A percentile compares a stretch with the other conserved stretches of the same genome.
phyloP scores from a whole-genome alignment of 345 rosid species.

The Barbarea vulgaris region DNA sequence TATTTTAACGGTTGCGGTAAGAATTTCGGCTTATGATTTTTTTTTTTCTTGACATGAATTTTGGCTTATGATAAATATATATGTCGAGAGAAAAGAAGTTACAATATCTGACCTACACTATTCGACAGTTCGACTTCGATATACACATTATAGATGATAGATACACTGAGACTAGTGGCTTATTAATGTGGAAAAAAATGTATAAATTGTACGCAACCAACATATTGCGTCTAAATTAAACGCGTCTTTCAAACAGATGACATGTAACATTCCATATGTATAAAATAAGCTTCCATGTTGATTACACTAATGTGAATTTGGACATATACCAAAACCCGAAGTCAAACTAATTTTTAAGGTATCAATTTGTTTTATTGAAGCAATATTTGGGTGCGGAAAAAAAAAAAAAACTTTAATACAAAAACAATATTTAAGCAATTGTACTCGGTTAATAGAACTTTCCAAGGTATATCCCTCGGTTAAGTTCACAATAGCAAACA shows the following conservation, averaged over 20 bases:
- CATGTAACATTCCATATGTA: constrained; percentile 27
- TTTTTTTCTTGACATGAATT: no score
- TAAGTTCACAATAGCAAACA: constrained; percentile 25
- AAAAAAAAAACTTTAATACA: no score
- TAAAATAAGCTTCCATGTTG: constrained; percentile 19
- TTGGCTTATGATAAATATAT: background rate
- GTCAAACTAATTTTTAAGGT: constrained; percentile 22
- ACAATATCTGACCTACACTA: background rate
- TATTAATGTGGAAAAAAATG: background rate
- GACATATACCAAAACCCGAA: background rate
- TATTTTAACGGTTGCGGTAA: background rate
- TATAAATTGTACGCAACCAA: background rate
- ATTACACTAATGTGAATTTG: constrained; percentile 8
- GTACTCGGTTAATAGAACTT: background rate
- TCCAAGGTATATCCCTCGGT: constrained; percentile 14
- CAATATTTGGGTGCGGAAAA: no score
- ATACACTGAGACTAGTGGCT: background rate
- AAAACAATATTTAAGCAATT: background rate
- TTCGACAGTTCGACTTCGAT: background rate
- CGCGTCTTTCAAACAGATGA: background rate
- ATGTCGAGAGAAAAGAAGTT: background rate
- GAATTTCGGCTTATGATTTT: background rate
- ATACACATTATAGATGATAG: background rate
- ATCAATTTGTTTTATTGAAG: constrained; percentile 22
- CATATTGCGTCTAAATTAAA: background rate